Evolutionary conservation across 331 rosid genomes (phyloP).

Genomic region (Pyrus hybrid): DNA sequence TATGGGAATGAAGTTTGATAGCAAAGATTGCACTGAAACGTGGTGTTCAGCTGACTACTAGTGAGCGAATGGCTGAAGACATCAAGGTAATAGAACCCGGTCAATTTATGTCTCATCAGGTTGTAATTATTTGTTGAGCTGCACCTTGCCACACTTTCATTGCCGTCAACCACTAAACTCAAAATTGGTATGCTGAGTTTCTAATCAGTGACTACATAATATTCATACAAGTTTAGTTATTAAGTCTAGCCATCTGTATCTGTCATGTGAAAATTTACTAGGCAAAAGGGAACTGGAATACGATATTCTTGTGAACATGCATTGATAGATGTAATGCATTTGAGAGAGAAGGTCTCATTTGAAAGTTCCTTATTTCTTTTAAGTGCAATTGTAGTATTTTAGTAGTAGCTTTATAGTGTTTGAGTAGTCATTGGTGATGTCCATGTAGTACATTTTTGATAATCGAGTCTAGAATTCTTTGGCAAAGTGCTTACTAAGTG

Average conservation of each 20-base stretch:
- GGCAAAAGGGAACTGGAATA: background rate
- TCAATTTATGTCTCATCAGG: constrained; percentile 4
- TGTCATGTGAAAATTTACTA: background rate
- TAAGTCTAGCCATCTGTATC: background rate
- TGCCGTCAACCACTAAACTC: constrained; percentile 1
- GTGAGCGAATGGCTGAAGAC: constrained; percentile 99
- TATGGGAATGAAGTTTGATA: constrained; percentile 84
- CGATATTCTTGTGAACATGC: background rate
- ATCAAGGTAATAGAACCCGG: constrained; percentile 56
- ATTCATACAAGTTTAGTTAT: background rate
- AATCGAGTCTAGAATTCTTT: background rate
- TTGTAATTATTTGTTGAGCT: background rate
- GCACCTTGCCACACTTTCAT: background rate
- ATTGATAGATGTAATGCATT: background rate
- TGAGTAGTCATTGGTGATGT: too few species aligned
- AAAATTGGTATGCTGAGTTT: constrained; percentile 8
- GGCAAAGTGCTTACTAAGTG: background rate
- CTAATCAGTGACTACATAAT: background rate
- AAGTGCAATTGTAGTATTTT: background rate
- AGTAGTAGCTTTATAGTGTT: too few species aligned
- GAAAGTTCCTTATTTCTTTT: background rate
- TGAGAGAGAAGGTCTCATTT: background rate
- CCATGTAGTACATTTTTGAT: too few species aligned
- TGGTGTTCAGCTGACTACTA: constrained; percentile 93
- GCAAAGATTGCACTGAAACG: constrained; percentile 93